Conservation (phyloP, 2,329 filamentous ascomycete genomes). For the Pestalotiopsis sp. region DNA sequence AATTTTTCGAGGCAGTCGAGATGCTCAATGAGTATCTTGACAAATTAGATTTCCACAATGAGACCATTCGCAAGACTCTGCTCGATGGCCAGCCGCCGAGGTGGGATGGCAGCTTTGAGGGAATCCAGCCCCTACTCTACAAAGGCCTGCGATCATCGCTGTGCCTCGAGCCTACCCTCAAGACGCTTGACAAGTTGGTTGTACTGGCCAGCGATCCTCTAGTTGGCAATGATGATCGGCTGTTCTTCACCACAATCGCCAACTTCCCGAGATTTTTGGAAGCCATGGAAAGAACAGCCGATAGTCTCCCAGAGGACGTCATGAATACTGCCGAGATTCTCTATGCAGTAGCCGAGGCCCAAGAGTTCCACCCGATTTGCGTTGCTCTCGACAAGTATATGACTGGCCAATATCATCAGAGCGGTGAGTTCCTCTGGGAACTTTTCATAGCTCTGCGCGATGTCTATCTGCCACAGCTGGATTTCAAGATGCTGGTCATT, state of each 20-base stretch:
- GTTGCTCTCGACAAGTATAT: constrained; percentile 72
- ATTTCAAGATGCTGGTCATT: constrained; percentile 86
- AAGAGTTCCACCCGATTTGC: constrained; percentile 69
- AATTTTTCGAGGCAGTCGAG: constrained; percentile 87
- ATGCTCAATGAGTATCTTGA: constrained; percentile 88
- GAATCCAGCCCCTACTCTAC: constrained; percentile 82
- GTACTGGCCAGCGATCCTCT: constrained; percentile 78
- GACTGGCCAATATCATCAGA: constrained; percentile 64
- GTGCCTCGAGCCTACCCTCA: constrained; percentile 77
- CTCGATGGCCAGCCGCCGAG: constrained; percentile 78
- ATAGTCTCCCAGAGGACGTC: constrained; percentile 55
- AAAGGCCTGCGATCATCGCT: constrained; percentile 88
- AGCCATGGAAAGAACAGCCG: constrained; percentile 68
- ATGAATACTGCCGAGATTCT: constrained; percentile 70
- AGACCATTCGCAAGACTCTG: constrained; percentile 69
- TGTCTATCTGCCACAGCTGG: constrained; percentile 78
- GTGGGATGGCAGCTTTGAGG: constrained; percentile 90
- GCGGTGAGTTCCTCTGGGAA: constrained; percentile 76
- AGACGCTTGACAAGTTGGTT: constrained; percentile 77
- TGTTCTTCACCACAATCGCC: constrained; percentile 87
- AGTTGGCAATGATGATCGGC: constrained; percentile 78
- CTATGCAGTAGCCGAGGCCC: constrained; percentile 70
- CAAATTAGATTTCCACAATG: constrained; percentile 79
- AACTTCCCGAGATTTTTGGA: constrained; percentile 87
- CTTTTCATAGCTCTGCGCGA: constrained; percentile 74